These are phyloP conservation scores for Leptographium galeiforme DNA, from an alignment of 2,329 filamentous ascomycete genomes.

Conservation along the genomic window DNA sequence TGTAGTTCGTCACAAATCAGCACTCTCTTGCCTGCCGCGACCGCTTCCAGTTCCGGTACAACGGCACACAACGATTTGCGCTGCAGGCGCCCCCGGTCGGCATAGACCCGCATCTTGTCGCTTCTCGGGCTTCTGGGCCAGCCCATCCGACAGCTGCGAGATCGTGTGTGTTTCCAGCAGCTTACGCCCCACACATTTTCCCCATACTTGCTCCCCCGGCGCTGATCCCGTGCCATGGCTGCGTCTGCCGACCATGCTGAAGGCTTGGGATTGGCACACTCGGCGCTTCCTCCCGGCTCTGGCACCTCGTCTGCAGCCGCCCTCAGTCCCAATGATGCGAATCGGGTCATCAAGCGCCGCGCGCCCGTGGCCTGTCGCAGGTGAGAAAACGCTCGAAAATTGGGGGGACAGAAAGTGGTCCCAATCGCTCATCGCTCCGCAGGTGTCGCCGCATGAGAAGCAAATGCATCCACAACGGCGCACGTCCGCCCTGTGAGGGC, in stretches of 20 bases:
- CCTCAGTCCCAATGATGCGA: neutral
- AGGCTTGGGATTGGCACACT: neutral
- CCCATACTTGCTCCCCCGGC: neutral
- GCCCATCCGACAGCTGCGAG: too few relatives aligned
- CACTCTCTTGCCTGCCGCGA: neutral
- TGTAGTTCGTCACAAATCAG: neutral
- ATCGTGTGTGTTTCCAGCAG: neutral
- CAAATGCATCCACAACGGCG: slow-evolving; percentile 12
- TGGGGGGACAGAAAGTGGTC: neutral
- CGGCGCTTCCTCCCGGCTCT: neutral
- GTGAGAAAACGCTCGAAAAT: neutral
- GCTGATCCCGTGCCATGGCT: neutral
- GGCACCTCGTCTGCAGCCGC: neutral
- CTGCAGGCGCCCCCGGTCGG: neutral
- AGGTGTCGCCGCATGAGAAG: slow-evolving; percentile 14
- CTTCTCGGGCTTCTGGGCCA: neutral
- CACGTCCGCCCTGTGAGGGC: slow-evolving; percentile 26
- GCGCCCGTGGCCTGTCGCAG: slow-evolving; percentile 13
- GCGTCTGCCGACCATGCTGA: neutral
- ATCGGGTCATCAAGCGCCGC: slow-evolving; percentile 10
- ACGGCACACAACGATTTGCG: neutral
- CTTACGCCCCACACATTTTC: neutral
- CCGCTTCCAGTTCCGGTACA: too few relatives aligned
- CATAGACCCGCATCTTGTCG: neutral
- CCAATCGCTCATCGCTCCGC: neutral